Evolutionary conservation across 805 yeast species (phyloP).

Genomic region (Wickerhamomyces alni): DNA sequence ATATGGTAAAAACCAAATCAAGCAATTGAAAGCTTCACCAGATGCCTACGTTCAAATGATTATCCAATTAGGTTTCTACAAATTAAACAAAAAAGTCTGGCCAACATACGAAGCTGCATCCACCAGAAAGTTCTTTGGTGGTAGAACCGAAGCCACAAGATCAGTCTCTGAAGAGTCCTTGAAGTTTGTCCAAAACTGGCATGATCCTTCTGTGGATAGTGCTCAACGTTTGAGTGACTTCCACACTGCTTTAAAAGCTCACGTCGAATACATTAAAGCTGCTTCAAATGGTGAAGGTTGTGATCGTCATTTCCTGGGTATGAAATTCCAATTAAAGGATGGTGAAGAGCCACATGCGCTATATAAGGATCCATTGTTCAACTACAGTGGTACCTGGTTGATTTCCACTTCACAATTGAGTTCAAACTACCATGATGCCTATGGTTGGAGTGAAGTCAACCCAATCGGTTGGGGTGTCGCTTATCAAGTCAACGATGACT

Average conservation of each 20-base stretch:
- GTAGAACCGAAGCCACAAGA: conserved; percentile 93
- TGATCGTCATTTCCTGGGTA: conserved; percentile 90
- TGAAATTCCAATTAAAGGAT: conserved; percentile 60
- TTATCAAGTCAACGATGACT: conserved; percentile 82
- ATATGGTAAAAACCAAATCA: conserved; percentile 81
- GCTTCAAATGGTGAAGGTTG: conserved; percentile 87
- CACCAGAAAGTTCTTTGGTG: conserved; percentile 80
- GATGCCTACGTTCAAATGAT: conserved; percentile 91
- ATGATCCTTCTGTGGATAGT: conserved; percentile 37
- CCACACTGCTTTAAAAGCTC: conserved; percentile 67
- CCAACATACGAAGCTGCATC: conserved; percentile 97
- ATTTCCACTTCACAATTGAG: conserved; percentile 86
- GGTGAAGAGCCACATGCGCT: conserved; percentile 58
- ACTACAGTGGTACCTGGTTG: conserved; percentile 79
- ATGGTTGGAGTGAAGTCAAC: conserved; percentile 94
- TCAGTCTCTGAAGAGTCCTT: conserved; percentile 69
- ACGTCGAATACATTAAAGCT: conserved; percentile 61
- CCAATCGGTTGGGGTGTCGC: conserved; percentile 94
- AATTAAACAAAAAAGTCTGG: conserved; percentile 68
- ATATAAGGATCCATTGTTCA: conserved; percentile 69
- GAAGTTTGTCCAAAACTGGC: conserved; percentile 70
- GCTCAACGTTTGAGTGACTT: conserved; percentile 61
- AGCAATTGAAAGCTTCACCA: conserved; percentile 80
- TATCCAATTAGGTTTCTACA: conserved; percentile 86
- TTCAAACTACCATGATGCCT: conserved; percentile 78